Evolutionary conservation across 805 yeast genomes (phyloP).

Genomic region (Cephaloascus fragrans): DNA sequence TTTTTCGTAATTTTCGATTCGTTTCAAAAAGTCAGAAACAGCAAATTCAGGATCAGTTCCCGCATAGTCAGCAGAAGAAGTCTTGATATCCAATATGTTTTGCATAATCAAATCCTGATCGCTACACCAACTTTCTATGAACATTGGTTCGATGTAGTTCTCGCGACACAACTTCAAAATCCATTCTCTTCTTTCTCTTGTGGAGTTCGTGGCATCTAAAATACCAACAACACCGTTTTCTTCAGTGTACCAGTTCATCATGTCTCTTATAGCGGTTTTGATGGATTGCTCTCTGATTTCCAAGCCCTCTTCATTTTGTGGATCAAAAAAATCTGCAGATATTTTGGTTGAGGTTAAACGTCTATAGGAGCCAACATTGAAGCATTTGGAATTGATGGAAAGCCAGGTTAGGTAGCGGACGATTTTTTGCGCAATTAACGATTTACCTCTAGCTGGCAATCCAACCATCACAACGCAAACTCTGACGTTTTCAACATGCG

Average conservation of each 20-base stretch:
- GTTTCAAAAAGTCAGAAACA: conserved; percentile 55
- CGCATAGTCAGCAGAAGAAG: conserved; percentile 75
- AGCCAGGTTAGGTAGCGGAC: conserved; percentile 91
- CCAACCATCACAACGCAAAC: conserved; percentile 89
- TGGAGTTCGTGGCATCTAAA: conserved; percentile 87
- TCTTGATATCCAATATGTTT: conserved; percentile 79
- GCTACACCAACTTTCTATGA: conserved; percentile 86
- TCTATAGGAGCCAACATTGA: conserved; percentile 84
- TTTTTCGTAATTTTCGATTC: conserved; percentile 67
- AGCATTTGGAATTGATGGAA: conserved; percentile 75
- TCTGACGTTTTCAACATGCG: conserved; percentile 60
- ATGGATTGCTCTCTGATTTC: conserved; percentile 62
- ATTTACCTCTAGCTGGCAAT: conserved; percentile 85
- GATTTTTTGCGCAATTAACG: conserved; percentile 88
- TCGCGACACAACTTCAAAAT: conserved; percentile 53
- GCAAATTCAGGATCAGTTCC: conserved; percentile 66
- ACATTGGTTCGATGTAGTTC: conserved; percentile 76
- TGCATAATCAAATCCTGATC: conserved; percentile 68
- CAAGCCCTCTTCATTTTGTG: conserved; percentile 54
- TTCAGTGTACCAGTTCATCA: conserved; percentile 78
- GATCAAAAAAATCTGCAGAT: conserved; percentile 71
- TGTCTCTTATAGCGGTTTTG: conserved; percentile 60
- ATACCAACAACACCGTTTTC: conserved; percentile 86
- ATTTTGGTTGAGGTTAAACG: conserved; percentile 54
- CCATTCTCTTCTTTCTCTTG: conserved; percentile 57